phyloP scores from a whole-genome alignment of 176 grass and related monocot species.

The Carex parvula region DNA sequence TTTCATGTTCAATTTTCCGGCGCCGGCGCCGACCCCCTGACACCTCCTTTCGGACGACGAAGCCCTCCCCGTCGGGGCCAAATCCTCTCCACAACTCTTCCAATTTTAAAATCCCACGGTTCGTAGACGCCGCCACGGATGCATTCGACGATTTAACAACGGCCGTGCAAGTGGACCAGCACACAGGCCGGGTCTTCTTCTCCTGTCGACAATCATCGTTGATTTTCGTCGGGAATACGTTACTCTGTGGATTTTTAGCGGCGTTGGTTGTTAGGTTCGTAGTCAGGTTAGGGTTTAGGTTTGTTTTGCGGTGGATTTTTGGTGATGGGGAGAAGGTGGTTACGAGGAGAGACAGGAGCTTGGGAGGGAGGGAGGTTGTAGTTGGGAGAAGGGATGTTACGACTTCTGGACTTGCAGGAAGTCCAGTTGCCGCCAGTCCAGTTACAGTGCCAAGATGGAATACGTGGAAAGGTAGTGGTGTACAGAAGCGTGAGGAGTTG shows the following conservation, averaged over 20 bases:
- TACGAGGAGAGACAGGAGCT: constrained; percentile 25
- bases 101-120: neutral
- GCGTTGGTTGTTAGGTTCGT: constrained; percentile 22
- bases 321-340: constrained; percentile 3
- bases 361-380: constrained; percentile 26
- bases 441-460: neutral
- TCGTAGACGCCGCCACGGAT: constrained; percentile 9
- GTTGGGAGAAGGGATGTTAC: neutral
- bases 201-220: constrained; percentile 22
- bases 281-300: constrained; percentile 2
- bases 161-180: constrained; percentile 13
- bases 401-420: neutral
- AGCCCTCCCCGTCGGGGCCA: neutral
- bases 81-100: neutral
- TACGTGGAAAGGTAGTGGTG: neutral
- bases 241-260: constrained; percentile 16
- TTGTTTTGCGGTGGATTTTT: neutral
- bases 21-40: constrained; percentile 9
- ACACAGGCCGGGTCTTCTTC: constrained; percentile 21
- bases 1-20: constrained; percentile 15
- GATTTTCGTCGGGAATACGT: constrained; percentile 13
- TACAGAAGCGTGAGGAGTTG: neutral
- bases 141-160: constrained; percentile 15
- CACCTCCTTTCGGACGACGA: neutral
- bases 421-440: neutral